Base-by-base conservation (phyloP, 805 yeast species). In the Barnettozyma vustinii region DNA sequence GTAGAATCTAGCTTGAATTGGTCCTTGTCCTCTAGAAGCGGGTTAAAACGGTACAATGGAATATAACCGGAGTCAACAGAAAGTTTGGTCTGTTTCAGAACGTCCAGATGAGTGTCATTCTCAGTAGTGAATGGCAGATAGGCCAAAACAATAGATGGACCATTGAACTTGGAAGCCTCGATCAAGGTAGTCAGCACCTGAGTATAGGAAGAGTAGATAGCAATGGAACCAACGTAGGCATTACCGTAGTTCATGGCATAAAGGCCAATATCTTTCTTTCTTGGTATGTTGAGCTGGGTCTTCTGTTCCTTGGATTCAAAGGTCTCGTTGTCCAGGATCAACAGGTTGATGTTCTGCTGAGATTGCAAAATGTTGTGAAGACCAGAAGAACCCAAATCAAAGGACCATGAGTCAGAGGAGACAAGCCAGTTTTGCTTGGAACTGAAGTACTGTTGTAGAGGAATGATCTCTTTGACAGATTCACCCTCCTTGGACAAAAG, bases 341-440 rank as follows among this genome's bases (percentile, higher is more conserved):
- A 77, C 77, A 92, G 77, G 65, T 92, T 92, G 57, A 92, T 70
- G 63, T 89, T 87, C 63, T 81, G 76, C 42, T 83, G 83, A 0
- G 91, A 81, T 25, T 90, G 69, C 41, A 92, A 71, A 4, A 89
- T 83, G 58, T 84, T 84, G 65, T 92, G 97, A 45, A 92, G 83
- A 64, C 97, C 96, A 6, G 96, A 85, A 53, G 86, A 74, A 40
- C 98, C 98, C 57, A 88, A 72, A 69, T 92, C 98, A 63, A 84
- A 90, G 19, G 96, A 79, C 98, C 98, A 92, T 30, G 94, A 81
- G 65, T 92, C 98, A 18, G 97, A 89, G 30, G 97, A 97, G 49
- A 92, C 73, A 51, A 92, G 73, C 98, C 98, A 92, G 46, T 78
- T 73, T 12, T 85, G 72, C 45, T 72, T 72, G 48, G 73, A 64